Conservation (phyloP, 192 early-diverging fungal genomes). For the Tieghemiomyces parasiticus region DNA sequence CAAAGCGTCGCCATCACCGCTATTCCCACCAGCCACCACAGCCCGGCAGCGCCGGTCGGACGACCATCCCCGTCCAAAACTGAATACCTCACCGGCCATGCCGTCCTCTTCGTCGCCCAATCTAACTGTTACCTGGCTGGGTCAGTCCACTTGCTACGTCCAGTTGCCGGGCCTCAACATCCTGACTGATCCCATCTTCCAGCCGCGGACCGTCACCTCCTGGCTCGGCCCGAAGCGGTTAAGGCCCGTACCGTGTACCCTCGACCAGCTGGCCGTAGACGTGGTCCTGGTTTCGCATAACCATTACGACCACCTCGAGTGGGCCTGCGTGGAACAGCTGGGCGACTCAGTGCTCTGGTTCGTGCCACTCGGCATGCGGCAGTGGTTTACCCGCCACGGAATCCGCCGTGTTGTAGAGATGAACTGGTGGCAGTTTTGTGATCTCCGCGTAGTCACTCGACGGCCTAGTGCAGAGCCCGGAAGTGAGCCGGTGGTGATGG, state of each 20-base stretch:
- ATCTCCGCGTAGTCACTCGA: not conserved
- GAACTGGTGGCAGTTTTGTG: constrained; percentile 23
- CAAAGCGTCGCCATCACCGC: too few relatives aligned
- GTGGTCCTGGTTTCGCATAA: constrained; percentile 28
- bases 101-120: too few relatives aligned
- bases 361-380: constrained; percentile 22
- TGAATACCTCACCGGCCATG: too few relatives aligned
- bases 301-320: constrained; percentile 29
- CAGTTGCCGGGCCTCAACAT: constrained; percentile 34
- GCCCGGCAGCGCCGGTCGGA: too few relatives aligned
- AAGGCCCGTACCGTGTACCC: constrained; percentile 21
- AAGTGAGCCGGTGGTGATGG: constrained; percentile 8
- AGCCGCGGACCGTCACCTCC: constrained; percentile 22
- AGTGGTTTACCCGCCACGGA: constrained; percentile 17
- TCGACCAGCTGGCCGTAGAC: constrained; percentile 23
- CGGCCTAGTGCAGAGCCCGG: too few relatives aligned
- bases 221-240: constrained; percentile 29
- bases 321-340: constrained; percentile 18
- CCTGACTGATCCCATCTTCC: constrained; percentile 32
- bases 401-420: constrained; percentile 20
- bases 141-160: constrained; percentile 31
- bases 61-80: too few relatives aligned
- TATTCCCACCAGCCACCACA: too few relatives aligned
- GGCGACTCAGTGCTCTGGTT: constrained; percentile 25
- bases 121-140: constrained; percentile 11